Percentiles rank a stretch among this genome's conserved stretches.
Evolutionary conservation across 768 basidiomycete genomes (phyloP).

Genomic region (Pleurotus djamor): DNA sequence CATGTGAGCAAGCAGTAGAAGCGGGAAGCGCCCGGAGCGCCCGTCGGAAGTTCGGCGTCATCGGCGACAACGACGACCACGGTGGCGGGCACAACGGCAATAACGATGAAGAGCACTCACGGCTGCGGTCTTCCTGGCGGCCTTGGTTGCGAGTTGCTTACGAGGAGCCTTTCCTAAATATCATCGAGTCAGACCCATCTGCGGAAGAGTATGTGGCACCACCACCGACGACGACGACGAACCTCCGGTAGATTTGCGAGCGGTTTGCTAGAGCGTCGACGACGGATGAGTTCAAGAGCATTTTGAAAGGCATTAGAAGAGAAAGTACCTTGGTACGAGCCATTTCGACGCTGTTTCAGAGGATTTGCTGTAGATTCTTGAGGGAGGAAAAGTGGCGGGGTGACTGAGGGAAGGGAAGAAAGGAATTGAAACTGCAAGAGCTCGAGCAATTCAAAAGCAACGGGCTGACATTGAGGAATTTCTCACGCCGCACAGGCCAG

Average conservation of each 20-base stretch:
- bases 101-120: conserved; percentile 35
- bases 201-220: conserved; percentile 14
- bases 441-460: conserved; percentile 23
- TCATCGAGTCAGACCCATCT: conserved; percentile 12
- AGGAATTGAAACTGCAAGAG: conserved; percentile 32
- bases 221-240: conserved; percentile 25
- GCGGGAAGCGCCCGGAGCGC: too few relatives aligned
- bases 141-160: conserved; percentile 96
- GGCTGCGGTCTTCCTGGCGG: conserved; percentile 85
- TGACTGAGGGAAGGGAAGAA: conserved; percentile 33
- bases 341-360: conserved; percentile 42
- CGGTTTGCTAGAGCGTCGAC: conserved; percentile 77
- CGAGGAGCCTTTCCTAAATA: conserved; percentile 79
- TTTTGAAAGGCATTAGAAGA: conserved; percentile 8
- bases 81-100: conserved; percentile 23
- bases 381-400: conserved; percentile 24
- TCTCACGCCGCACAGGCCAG: conserved; percentile 37
- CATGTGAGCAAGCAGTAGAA: background rate
- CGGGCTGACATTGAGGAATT: conserved; percentile 9
- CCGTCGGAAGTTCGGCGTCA: background rate
- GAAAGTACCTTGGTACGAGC: conserved; percentile 81
- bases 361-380: conserved; percentile 16
- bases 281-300: conserved; percentile 24
- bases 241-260: conserved; percentile 99
- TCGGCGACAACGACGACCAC: conserved; percentile 13